Evolutionary conservation across 345 rosid species (phyloP).

Genomic region (Melaleuca quinquenervia): DNA sequence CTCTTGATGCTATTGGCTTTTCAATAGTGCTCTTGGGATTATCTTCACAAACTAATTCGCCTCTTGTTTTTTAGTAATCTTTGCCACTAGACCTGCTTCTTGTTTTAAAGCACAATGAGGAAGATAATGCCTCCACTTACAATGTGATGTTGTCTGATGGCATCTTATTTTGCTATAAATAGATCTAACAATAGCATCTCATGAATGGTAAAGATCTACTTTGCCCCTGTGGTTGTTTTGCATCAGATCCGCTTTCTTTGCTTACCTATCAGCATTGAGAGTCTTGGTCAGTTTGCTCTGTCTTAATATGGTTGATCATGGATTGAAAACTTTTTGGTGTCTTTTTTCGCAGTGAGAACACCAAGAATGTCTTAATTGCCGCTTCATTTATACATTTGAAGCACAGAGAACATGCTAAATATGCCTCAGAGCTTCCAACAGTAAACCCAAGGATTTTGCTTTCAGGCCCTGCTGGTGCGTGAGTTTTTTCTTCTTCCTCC

Average conservation of each 20-base stretch:
- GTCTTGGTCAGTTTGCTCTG: neutral
- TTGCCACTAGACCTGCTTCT: neutral
- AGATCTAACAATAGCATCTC: neutral
- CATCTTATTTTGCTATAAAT: neutral
- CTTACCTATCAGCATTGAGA: neutral
- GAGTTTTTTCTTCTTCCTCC: neutral
- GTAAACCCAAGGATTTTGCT: slow-evolving; percentile 82
- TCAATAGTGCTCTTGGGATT: neutral
- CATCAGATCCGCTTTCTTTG: neutral
- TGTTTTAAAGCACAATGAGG: neutral
- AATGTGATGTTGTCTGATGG: neutral
- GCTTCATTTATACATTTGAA: slow-evolving; percentile 79
- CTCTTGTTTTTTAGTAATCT: neutral
- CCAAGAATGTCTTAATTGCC: slow-evolving; percentile 63
- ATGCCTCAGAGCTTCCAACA: slow-evolving; percentile 56
- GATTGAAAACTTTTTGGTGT: neutral
- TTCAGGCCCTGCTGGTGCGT: slow-evolving; percentile 89
- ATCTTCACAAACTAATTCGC: neutral
- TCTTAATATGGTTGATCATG: neutral
- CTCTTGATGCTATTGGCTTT: neutral
- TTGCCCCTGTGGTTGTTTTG: neutral
- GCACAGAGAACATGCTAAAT: slow-evolving; percentile 65
- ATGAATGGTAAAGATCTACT: neutral
- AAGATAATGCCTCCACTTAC: neutral
- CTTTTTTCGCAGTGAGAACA: slow-evolving; percentile 48